Base-by-base conservation (phyloP, 2,329 filamentous ascomycete species). In the Apiospora aurea region DNA sequence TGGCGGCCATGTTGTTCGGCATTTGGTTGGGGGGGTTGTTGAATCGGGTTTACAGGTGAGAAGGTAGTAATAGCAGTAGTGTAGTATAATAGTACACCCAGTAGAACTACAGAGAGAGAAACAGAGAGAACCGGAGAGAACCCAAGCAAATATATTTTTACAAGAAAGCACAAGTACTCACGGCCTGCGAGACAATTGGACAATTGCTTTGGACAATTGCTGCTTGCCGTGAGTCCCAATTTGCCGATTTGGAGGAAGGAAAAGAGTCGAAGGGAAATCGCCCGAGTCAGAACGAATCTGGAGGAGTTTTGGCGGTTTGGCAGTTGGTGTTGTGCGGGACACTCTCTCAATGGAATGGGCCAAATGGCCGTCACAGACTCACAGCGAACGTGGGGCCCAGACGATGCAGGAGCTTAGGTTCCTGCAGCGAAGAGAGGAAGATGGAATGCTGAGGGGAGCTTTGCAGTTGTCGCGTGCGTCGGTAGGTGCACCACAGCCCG, bases 191-290 rank as follows among this genome's bases (percentile, higher is more conserved):
- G 34, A 49, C 57, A 64, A 64, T 64, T 41, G 57, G 57, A 38
- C 57, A 64, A 64, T 64, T 64, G 57, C 57, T 38, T 64, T 41
- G 57, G 57, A 38, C 57, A 64, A 64, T 64, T 64, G 57, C 57
- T 64, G 57, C 57, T 41, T 64, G 57, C 57, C 57, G 57, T 64
- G 57, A 64, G 57, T 64, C 57, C 57, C 57, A 64, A 64, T 41
- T 64, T n/a, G 57, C 29, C 34, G 24, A 41, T n/a, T 64, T n/a
- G 10, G 13, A 41, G 57, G 34, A 14, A n/a, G 41, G 41, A 41
- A 61, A 8, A 38, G 34, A 21, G 38, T 24, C 4, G 18, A 41
- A 64, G 4, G 21, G 21, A n/a, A 41, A 38, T 21, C 18, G 51
- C 21, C 1, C 6, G 14, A 26, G 53, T 21, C 53, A 38, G 53